Base-by-base conservation (phyloP, 305 asterid genomes). In the Fraxinus velutina region DNA sequence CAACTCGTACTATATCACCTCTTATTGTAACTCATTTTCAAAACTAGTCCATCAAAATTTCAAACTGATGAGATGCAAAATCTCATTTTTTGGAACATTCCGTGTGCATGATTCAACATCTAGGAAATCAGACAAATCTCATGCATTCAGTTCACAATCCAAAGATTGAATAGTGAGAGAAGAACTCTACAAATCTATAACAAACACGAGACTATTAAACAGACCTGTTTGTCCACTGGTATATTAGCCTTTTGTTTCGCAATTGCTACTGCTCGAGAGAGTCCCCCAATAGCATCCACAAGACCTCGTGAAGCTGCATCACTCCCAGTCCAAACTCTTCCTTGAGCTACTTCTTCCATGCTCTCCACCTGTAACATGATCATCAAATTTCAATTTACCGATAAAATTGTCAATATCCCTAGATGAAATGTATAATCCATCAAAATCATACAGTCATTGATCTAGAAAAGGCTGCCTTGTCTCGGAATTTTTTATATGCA, bases 311-410 rank as follows among this genome's bases (percentile, higher is more conserved):
- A 87, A 81, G 91, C 92, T 1, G 97, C 98, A 85, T 93, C 97
- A 71, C 89, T 89, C 22, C 98, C 98, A 10, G 94, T 91, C 98
- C 98, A 94, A 79, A 94, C 98, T 85, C 98, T 92, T 80, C 98
- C 98, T 87, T 94, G 98, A 42, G 98, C 98, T 75, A 93, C 92
- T 84, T 92, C 97, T 88, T 94, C 98, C 97, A 93, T 94, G 84
- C 92, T 88, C 81, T 92, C 96, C 77, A 91, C 89, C 97, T 94
- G 89, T 37, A 82, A 79, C 37, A 77, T 13, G 27, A 78, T 75
- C 50, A 72, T 84, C 55, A 73, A 80, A 83, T 71, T 73, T 83
- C 85, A 85, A 34, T 76, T 77, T 47, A 78, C 78, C 22, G 13
- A 36, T 60, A 78, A 13, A 79, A 73, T 73, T 57, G 44, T 39